Percentiles rank a stretch among this genome's conserved stretches.
Conservation (phyloP, 768 basidiomycete species). For the Trametes gibbosa region DNA sequence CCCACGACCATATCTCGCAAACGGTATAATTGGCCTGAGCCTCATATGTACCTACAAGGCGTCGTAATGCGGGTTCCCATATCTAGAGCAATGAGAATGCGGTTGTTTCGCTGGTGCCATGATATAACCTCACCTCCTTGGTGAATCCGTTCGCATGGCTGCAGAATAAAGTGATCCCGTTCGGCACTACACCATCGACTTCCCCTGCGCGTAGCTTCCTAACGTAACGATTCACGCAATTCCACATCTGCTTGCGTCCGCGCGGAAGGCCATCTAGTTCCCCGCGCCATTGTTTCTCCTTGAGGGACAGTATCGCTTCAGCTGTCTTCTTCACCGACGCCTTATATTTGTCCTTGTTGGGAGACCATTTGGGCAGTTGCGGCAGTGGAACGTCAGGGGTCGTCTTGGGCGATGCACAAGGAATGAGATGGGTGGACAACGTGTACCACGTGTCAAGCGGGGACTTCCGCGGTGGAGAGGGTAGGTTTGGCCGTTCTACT, state of each 20-base stretch:
- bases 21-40: conserved; percentile 35
- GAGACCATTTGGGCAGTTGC: conserved; percentile 26
- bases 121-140: conserved; percentile 59
- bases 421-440: conserved; percentile 53
- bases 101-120: background rate
- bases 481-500: conserved; percentile 33
- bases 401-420: conserved; percentile 50
- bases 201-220: conserved; percentile 28
- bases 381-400: conserved; percentile 42
- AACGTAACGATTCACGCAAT: conserved; percentile 69
- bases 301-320: conserved; percentile 29
- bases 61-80: conserved; percentile 68
- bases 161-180: conserved; percentile 67
- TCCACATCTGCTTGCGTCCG: conserved; percentile 53
- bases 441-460: conserved; percentile 34
- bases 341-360: conserved; percentile 35
- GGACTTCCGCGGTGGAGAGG: conserved; percentile 37
- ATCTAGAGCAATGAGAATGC: conserved; percentile 44
- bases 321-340: conserved; percentile 26
- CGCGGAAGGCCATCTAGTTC: conserved; percentile 22
- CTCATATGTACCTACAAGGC: conserved; percentile 46
- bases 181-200: background rate
- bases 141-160: conserved; percentile 86
- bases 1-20: conserved; percentile 80
- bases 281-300: conserved; percentile 30